Evolutionary conservation across 805 yeast genomes (phyloP).

Genomic region (Candida ulmi): DNA sequence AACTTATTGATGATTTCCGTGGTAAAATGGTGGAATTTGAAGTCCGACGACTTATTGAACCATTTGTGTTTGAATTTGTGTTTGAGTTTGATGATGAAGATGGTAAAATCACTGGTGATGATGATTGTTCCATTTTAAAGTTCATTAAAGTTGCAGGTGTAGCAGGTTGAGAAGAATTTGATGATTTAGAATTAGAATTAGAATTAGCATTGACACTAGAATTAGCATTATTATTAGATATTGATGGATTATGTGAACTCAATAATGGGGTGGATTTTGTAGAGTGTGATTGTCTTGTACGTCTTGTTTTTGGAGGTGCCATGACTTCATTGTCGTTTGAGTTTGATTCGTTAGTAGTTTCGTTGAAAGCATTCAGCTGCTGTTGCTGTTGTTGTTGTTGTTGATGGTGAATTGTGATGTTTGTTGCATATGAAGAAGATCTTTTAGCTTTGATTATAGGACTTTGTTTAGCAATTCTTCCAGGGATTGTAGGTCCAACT

Average conservation of each 20-base stretch:
- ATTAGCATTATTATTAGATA: not conserved
- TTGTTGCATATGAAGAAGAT: constrained; percentile 14
- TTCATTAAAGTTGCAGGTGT: constrained; percentile 25
- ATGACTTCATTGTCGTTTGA: constrained; percentile 3
- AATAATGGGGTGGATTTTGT: too few species aligned
- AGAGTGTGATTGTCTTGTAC: constrained; percentile 15
- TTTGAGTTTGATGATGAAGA: too few species aligned
- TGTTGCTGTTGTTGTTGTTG: constrained; percentile 10
- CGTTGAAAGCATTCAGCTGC: not conserved
- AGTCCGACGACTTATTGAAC: constrained; percentile 9
- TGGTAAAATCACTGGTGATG: constrained; percentile 19
- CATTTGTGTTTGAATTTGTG: too few species aligned
- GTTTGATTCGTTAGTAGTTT: not conserved
- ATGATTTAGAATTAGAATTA: constrained; percentile 17
- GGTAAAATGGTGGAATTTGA: constrained; percentile 9
- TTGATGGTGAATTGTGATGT: constrained; percentile 13
- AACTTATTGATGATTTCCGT: not conserved
- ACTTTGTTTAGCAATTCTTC: constrained; percentile 29
- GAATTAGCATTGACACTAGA: not conserved
- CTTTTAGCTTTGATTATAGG: constrained; percentile 31
- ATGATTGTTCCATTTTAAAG: constrained; percentile 11
- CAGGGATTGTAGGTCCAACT: constrained; percentile 30
- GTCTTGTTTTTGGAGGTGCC: constrained; percentile 20
- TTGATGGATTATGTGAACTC: too few species aligned
- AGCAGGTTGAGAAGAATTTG: constrained; percentile 11